Base-by-base conservation (phyloP, 768 basidiomycete genomes). In the Kwoniella heveanensis region DNA sequence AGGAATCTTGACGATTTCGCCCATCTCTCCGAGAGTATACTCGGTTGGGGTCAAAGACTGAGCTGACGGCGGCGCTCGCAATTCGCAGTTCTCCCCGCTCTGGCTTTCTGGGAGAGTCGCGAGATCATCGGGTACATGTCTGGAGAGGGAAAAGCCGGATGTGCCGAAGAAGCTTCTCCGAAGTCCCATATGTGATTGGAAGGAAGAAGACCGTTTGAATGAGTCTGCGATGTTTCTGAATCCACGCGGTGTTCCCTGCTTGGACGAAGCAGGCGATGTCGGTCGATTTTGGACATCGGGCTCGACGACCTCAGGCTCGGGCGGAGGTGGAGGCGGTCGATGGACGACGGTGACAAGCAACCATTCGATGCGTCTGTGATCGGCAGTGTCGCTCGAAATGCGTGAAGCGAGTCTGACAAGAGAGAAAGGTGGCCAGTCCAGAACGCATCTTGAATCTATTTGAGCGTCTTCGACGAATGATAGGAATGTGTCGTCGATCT, bases 401-500 rank as follows among this genome's bases (percentile, higher is more conserved):
- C 57, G 49, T 7, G 30, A 37, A 21, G n/a, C 39, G 10, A 72
- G 54, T 22, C 65, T 64, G 46, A 69, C 53, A 49, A 75, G 57
- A 24, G 57, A 21, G 57, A 69, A 71, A 8, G 57, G 27, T 2
- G 74, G 71, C 71, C 71, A 73, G 8, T 29, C 44, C 5, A 32
- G 2, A 0, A 46, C 57, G 6, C 37, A 51, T 9, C 61, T 17
- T 1, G 60, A 7, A 46, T 76, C 74, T 2, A 62, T 44, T 21
- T 64, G 71, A 30, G 58, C 71, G 25, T 76, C 71, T 24, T 71
- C 61, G 8, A 67, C 60, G 50, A 71, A 73, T 1, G 59, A 10
- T 1, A 69, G 44, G 64, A 76, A 76, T 1, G 57, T 50, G 21
- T 76, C 71, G 50, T 76, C 71, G 13, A 69, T 37, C 5, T 68